Evolutionary conservation across 805 yeast genomes (phyloP).

Genomic region (Candida boidinii): DNA sequence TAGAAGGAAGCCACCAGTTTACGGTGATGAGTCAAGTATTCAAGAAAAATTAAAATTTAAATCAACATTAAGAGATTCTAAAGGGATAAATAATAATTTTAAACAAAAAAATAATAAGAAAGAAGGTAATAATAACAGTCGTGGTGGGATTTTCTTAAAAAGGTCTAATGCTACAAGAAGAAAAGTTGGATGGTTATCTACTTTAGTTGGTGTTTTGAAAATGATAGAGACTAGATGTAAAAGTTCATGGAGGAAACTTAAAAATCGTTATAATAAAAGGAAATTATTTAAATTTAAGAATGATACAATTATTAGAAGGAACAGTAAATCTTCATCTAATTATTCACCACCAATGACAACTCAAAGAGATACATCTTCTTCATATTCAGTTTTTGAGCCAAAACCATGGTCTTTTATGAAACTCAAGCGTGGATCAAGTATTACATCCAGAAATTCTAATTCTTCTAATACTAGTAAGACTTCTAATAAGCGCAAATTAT

Average conservation of each 20-base stretch:
- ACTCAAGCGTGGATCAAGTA: too few relatives aligned
- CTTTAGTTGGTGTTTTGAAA: conserved; percentile 7
- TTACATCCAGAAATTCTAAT: too few relatives aligned
- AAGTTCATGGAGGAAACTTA: conserved; percentile 14
- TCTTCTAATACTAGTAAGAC: too few relatives aligned
- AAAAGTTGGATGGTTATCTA: conserved; percentile 21
- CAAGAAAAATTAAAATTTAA: neutral
- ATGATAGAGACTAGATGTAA: conserved; percentile 6
- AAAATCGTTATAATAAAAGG: conserved; percentile 6
- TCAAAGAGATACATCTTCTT: too few relatives aligned
- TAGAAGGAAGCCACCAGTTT: neutral
- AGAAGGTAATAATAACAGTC: too few relatives aligned
- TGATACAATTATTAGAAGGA: neutral
- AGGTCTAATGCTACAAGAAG: conserved; percentile 24
- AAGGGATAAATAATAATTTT: neutral
- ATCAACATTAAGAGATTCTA: conserved; percentile 3
- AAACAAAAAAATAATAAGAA: neutral
- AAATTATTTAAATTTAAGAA: conserved; percentile 5
- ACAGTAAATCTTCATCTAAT: neutral
- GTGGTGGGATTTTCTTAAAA: conserved; percentile 13
- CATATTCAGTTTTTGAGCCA: too few relatives aligned
- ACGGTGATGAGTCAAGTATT: conserved; percentile 1
- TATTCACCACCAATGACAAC: neutral
- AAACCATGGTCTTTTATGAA: too few relatives aligned
- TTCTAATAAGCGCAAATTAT: too few relatives aligned